Conservation (phyloP, 2,329 filamentous ascomycete genomes). For the Aspergillus japonicus region DNA sequence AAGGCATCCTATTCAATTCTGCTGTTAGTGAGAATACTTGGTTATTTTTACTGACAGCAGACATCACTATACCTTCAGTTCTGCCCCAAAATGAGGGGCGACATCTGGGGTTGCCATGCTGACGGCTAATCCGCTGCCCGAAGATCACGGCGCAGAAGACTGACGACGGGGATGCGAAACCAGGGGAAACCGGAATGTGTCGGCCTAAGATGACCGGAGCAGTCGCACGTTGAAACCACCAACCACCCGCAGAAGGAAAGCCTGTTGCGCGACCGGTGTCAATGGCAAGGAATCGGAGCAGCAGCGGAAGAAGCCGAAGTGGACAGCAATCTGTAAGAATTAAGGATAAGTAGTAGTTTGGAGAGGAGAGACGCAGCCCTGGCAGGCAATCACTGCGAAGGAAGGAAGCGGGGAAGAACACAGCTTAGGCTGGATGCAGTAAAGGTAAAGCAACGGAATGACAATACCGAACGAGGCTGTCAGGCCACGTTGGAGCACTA, state of each 20-base stretch:
- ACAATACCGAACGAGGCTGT: constrained; percentile 29
- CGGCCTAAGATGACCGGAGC: not conserved
- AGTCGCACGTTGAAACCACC: not conserved
- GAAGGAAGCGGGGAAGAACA: constrained; percentile 27
- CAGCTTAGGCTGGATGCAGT: not conserved
- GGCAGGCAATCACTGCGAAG: constrained; percentile 2
- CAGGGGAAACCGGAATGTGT: constrained; percentile 5
- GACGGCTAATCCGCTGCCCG: constrained; percentile 15
- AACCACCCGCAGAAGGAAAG: not conserved
- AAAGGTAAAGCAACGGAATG: constrained; percentile 7
- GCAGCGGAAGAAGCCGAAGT: not conserved
- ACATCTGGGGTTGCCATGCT: constrained; percentile 79
- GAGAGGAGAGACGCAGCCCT: not conserved
- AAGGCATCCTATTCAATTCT: constrained; percentile 76
- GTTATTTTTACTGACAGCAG: not conserved
- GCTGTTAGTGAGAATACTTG: constrained; percentile 21
- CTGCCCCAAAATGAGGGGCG: constrained; percentile 83
- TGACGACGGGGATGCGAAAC: constrained; percentile 4
- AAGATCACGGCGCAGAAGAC: constrained; percentile 28
- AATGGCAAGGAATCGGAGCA: not conserved
- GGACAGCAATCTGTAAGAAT: not conserved
- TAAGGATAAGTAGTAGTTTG: not conserved
- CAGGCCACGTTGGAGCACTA: constrained; percentile 18
- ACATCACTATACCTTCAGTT: constrained; percentile 71
- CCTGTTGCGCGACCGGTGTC: not conserved